phyloP scores from a whole-genome alignment of 2,329 filamentous ascomycete genomes.

The Aspergillus udagawae region DNA sequence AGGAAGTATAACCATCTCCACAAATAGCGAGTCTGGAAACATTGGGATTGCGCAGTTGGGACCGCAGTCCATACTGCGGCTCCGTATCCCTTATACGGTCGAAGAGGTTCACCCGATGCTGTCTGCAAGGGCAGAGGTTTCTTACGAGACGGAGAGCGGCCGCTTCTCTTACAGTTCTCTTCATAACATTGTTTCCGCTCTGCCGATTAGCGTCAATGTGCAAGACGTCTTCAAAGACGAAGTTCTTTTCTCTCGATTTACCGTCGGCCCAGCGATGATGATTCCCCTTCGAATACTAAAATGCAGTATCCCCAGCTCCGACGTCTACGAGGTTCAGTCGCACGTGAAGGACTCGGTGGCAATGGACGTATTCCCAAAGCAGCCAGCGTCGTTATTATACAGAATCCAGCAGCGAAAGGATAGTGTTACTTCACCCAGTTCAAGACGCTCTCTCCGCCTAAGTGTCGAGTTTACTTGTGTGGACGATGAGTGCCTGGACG shows the following conservation, averaged over 20 bases:
- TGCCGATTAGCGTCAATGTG: conserved; percentile 91
- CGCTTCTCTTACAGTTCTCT: conserved; percentile 61
- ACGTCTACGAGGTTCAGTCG: conserved; percentile 56
- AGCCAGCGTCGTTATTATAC: conserved; percentile 77
- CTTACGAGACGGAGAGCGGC: conserved; percentile 65
- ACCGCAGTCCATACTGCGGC: conserved; percentile 27
- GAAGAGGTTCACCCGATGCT: conserved; percentile 72
- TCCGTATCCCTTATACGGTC: conserved; percentile 75
- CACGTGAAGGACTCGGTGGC: conserved; percentile 40
- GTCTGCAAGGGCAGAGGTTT: conserved; percentile 69
- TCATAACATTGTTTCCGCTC: conserved; percentile 63
- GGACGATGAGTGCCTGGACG: conserved; percentile 63
- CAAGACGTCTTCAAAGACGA: conserved; percentile 90
- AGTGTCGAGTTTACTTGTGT: conserved; percentile 72
- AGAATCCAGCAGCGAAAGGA: conserved; percentile 53
- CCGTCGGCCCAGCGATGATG: conserved; percentile 72
- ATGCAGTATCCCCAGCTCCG: conserved; percentile 67
- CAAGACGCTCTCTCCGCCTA: conserved; percentile 48
- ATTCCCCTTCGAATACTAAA: conserved; percentile 71
- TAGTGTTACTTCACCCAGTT: conserved; percentile 15
- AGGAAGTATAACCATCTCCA: conserved; percentile 39
- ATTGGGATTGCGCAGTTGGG: conserved; percentile 40
- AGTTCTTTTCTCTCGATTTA: conserved; percentile 82
- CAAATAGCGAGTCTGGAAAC: conserved; percentile 43
- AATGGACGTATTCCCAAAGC: conserved; percentile 70